phyloP scores from a whole-genome alignment of 345 rosid species.

The Pugionium dolabratum region DNA sequence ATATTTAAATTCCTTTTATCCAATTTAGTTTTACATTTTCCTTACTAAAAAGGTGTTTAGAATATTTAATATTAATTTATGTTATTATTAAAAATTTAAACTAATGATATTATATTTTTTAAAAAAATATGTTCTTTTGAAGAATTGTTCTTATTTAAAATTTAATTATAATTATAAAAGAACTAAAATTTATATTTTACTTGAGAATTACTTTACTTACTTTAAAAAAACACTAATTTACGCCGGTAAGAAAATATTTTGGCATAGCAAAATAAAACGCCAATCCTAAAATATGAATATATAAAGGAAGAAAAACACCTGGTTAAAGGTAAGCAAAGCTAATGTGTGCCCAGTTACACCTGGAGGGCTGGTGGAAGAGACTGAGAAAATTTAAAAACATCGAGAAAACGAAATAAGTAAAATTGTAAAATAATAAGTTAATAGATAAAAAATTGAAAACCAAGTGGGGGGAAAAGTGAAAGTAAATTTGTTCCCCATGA shows the following conservation, averaged over 20 bases:
- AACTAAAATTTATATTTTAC: background rate
- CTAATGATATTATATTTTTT: no score
- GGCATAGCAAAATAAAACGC: background rate
- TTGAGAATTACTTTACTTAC: background rate
- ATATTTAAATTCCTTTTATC: no score
- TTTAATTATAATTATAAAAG: no score
- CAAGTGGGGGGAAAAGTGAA: conserved; percentile 18
- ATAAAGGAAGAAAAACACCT: conserved; percentile 19
- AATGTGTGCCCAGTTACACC: conserved; percentile 31
- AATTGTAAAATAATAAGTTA: background rate
- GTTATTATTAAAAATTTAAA: no score
- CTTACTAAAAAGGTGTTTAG: no score
- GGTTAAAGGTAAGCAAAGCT: conserved; percentile 33
- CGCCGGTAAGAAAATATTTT: background rate
- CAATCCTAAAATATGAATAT: background rate
- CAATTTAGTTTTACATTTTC: no score
- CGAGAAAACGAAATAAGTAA: background rate
- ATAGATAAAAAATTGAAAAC: background rate
- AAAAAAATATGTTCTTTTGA: no score
- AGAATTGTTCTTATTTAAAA: no score
- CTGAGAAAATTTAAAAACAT: conserved; percentile 1
- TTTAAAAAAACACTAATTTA: background rate
- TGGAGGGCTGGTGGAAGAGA: conserved; percentile 40
- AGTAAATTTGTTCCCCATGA: conserved; percentile 23
- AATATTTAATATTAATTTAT: no score